Base-by-base conservation (phyloP, 2,329 filamentous ascomycete genomes). In the Phyllosticta citribraziliensis region DNA sequence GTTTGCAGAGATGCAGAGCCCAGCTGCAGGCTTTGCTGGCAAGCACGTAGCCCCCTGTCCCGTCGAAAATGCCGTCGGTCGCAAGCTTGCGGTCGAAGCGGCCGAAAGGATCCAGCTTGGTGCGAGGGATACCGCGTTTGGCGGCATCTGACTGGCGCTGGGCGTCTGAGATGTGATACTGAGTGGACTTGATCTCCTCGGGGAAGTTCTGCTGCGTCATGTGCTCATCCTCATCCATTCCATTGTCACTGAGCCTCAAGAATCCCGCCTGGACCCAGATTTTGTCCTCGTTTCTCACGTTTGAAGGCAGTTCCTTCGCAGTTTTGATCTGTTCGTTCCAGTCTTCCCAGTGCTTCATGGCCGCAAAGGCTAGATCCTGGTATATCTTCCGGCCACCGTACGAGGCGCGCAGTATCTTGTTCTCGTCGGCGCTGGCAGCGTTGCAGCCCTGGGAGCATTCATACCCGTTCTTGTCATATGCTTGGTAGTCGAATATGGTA, bases 361-460 rank as follows among this genome's bases (percentile, higher is more conserved):
- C 61, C 19, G 40, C 24, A 57, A 62, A 59, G 53, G 61, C 57
- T 8, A 62, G 61, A 57, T 59, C 53, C 27, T 62, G 61, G 52
- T 62, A 62, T 22, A 62, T 55, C 12, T 59, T 58, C 30, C 57
- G 47, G 30, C 84, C 81, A 63, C 82, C 80, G 62, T 85, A 85
- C 64, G 85, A 82, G 4, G 79, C 81, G 2, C 82, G 76, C 40
- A 85, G 74, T 60, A 85, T 85, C 69, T 86, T 86, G 68, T 85
- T 86, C 27, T 59, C 56, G 40, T 59, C 61, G 35, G 61, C 61
- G 40, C 56, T 58, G 56, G 61, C 61, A 50, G 61, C 61, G 51
- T 62, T 57, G 53, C 56, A 62, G 27, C 61, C 61, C 4, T 52
- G 20, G 22, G 52, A 11, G 24, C 22, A 33, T 20, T 56, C 55